Base-by-base conservation (phyloP, 192 early-diverging fungal genomes). In the Coemansia sp. region DNA sequence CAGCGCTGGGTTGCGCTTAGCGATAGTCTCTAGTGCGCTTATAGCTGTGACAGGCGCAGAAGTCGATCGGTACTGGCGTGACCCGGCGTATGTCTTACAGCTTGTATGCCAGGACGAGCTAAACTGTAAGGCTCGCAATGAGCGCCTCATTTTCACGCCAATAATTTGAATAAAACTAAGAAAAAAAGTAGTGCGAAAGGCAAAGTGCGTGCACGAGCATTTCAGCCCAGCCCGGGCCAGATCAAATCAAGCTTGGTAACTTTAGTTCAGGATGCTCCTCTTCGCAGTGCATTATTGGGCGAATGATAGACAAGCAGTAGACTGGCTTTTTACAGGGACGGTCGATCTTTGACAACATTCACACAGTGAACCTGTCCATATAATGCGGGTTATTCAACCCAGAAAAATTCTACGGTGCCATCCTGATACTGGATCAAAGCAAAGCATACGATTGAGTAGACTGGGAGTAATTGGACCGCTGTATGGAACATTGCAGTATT, bases 1-100 rank as follows among this genome's bases (percentile, higher is more conserved):
- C 23, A 79, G 64, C 53, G 19, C 50, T 15, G 72, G 25, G 57
- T 78, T 78, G 21, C 53, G 58, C 36, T 34, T 53, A 12, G 41
- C 41, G 45, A 73, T 74, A 5, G 65, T 32, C 21, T 62, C 65
- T 14, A 64, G 69, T 39, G 75, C 65, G 23, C 29, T 37, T 21
- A 63, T 34, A n/a, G 70, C 21, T 19, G 75, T 67, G 21, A 69
- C 29, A 2, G 45, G 42, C 25, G 11, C 27, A 46, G 4, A 58
- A 12, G 31, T n/a, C 27, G 27, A 32, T 29, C 15, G 55, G 55
- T 58, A 58, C 32, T 58, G 55, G 31, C 12, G 55, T 7, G 31
- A 8, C 29, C 55, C 55, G 17, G 31, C 31, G 31, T 15, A 17
- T 17, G 29, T 17, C 27, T 31, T 31, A 14, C 14, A 12, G 17